phyloP scores from a whole-genome alignment of 2,329 filamentous ascomycete species.

The Aspergillus fumigatus region DNA sequence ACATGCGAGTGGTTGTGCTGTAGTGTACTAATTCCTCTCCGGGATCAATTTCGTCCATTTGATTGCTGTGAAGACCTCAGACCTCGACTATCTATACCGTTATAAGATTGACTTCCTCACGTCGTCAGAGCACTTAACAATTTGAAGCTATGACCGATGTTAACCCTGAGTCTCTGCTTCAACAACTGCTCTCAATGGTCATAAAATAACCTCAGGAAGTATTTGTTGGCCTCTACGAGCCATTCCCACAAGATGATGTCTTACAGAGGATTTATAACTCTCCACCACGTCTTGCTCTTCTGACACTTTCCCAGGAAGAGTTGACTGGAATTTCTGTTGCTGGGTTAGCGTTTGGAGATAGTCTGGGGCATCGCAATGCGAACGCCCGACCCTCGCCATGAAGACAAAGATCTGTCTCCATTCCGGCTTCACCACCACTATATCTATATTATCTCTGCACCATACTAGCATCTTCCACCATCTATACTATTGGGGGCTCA shows the following conservation, averaged over 20 bases:
- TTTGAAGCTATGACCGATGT: not conserved
- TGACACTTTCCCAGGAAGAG: not conserved
- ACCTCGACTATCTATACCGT: not conserved
- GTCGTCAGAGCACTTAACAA: not conserved
- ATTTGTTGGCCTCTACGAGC: slow-evolving; percentile 4
- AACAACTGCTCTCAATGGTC: not conserved
- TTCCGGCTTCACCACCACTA: slow-evolving; percentile 40
- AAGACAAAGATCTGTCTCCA: slow-evolving; percentile 9
- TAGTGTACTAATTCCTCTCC: not conserved
- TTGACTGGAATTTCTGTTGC: not conserved
- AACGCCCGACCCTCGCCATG: not conserved
- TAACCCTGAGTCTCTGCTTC: not conserved
- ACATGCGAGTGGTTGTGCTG: not conserved
- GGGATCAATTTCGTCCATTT: not conserved
- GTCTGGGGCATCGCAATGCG: not conserved
- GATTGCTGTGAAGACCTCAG: not conserved
- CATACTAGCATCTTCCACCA: slow-evolving; percentile 67
- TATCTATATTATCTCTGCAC: slow-evolving; percentile 68
- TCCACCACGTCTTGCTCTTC: not conserved
- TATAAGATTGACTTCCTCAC: not conserved
- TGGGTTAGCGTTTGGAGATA: not conserved
- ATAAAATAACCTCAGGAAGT: not conserved
- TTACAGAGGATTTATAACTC: not conserved
- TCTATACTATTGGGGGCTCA: slow-evolving; percentile 59
- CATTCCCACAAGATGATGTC: not conserved